Percentiles rank a stretch among this genome's conserved stretches.
These are phyloP conservation scores for Saccharomycopsis selenospora DNA, from an alignment of 805 yeast genomes.

Conservation along the genomic window DNA sequence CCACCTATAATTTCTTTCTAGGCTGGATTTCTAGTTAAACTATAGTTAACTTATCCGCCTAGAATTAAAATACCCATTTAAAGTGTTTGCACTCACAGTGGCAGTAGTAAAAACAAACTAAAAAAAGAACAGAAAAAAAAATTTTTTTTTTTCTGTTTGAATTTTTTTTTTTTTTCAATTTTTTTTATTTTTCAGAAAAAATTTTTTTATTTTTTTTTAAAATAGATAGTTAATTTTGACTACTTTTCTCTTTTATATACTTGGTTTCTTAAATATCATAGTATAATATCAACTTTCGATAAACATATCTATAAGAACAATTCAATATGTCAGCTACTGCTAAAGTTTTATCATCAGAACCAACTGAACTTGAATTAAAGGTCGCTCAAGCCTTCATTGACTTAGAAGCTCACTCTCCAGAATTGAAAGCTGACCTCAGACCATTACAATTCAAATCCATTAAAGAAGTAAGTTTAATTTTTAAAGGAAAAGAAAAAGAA, in stretches of 20 bases:
- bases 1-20: too few relatives aligned
- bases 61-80: too few relatives aligned
- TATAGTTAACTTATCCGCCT: too few relatives aligned
- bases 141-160: too few relatives aligned
- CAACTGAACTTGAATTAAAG: constrained; percentile 98
- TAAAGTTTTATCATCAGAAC: constrained; percentile 90
- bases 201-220: not conserved
- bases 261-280: not conserved
- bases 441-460: constrained; percentile 97
- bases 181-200: not conserved
- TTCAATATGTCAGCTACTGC: constrained; percentile 88
- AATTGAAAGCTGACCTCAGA: constrained; percentile 96
- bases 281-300: not conserved
- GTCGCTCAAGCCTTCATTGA: constrained; percentile 98
- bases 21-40: too few relatives aligned
- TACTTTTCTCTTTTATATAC: not conserved
- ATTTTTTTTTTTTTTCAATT: constrained; percentile 1
- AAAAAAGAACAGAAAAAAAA: too few relatives aligned
- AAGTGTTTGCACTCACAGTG: too few relatives aligned
- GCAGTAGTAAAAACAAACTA: too few relatives aligned
- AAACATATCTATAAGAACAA: constrained; percentile 10
- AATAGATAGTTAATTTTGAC: too few relatives aligned
- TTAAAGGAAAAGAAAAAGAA: not conserved
- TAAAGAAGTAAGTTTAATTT: constrained; percentile 57
- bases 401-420: constrained; percentile 89